These are phyloP conservation scores for Entomortierella chlamydospora DNA, from an alignment of 192 early-diverging fungal species.

Conservation along the genomic window DNA sequence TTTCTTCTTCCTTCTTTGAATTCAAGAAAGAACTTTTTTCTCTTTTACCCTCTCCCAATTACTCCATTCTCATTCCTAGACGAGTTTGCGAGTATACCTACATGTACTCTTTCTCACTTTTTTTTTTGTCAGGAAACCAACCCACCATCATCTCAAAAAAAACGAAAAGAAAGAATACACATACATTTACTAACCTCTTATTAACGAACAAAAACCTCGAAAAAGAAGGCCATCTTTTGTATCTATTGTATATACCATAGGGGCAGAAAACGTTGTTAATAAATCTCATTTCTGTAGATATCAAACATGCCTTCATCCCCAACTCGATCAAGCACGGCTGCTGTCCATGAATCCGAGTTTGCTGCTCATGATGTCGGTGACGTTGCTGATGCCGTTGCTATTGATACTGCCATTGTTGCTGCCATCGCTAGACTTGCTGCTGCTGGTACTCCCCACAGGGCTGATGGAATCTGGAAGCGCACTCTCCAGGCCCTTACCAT, in stretches of 20 bases:
- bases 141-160: slow-evolving; percentile 9
- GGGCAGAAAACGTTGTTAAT: background rate
- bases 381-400: background rate
- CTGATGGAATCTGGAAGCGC: slow-evolving; percentile 40
- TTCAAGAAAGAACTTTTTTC: slow-evolving; percentile 18
- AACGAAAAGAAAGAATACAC: slow-evolving; percentile 17
- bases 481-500: slow-evolving; percentile 22
- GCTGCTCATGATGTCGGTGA: no score
- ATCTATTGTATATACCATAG: slow-evolving; percentile 20
- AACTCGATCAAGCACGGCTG: slow-evolving; percentile 36
- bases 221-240: no score
- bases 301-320: no score
- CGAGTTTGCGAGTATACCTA: background rate
- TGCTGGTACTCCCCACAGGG: slow-evolving; percentile 3
- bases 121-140: background rate
- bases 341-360: no score
- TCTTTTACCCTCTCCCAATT: background rate
- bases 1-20: no score
- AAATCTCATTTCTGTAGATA: no score
- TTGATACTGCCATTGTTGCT: no score
- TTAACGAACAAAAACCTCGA: no score
- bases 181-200: slow-evolving; percentile 26
- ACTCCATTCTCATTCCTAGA: slow-evolving; percentile 8
- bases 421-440: background rate
- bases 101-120: background rate